Base-by-base conservation (phyloP, 2,329 filamentous ascomycete genomes). In the Colletotrichum magnum region DNA sequence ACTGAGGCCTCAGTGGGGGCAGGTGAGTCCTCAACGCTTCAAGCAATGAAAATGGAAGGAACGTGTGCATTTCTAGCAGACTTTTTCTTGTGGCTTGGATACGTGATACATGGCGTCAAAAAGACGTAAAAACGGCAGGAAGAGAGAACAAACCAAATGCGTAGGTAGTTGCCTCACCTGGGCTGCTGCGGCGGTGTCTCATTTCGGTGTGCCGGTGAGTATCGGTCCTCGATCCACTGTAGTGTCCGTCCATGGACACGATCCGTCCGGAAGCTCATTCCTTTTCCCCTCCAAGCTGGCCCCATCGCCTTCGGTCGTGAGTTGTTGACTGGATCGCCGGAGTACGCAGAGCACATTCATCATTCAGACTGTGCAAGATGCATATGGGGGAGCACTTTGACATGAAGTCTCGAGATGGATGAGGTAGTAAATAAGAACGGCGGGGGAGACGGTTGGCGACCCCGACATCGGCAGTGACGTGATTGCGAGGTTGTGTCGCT, bases 391-490 rank as follows among this genome's bases (percentile, higher is more conserved):
- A 24, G 21, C 21, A 24, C 21, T 24, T 24, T 4, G 21, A 3
- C 21, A 24, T 4, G 21, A 24, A 24, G 21, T 24, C 12, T 47
- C 43, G 36, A 28, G 18, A 50, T 5, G 57, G 5, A 6, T 45
- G 28, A 59, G 57, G 28, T 10, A 36, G 32, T 52, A 52, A 21
- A 52, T 43, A 60, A 52, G 32, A 18, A 26, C n/a, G 32, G 50
- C 7, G 50, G 24, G 18, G 48, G 7, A 21, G 39, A 18, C 39
- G 59, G 48, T 36, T 45, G 52, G 32, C 58, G 39, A 59, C 54
- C 64, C 66, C 66, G 66, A 69, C 66, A 69, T 69, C 66, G 66
- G 66, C 66, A 69, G 50, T 69, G 66, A 66, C 62, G 61, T 66
- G 66, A 65, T 69, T 66, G 54, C 66, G 51, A 69, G 66, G 66